These are phyloP conservation scores for Aspergillus sparsus DNA, from an alignment of 495 filamentous ascomycete genomes.

Conservation along the genomic window DNA sequence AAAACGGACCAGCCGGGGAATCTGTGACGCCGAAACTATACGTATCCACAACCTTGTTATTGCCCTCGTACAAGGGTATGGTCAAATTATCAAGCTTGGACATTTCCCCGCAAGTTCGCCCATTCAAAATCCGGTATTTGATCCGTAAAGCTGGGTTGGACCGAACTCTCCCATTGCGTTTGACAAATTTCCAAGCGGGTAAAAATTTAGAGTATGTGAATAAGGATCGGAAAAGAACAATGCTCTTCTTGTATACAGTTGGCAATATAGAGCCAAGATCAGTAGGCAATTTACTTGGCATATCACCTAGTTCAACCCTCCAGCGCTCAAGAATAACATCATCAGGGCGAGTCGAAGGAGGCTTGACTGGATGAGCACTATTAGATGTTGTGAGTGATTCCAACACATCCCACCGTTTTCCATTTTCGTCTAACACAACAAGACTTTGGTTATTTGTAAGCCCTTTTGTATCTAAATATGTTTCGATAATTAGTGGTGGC, in stretches of 20 bases:
- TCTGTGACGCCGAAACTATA: constrained; percentile 79
- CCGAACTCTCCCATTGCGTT: constrained; percentile 65
- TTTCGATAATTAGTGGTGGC: constrained; percentile 86
- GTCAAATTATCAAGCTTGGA: constrained; percentile 64
- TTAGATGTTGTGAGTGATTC: constrained; percentile 72
- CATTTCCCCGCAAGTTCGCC: constrained; percentile 43
- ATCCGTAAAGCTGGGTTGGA: constrained; percentile 65
- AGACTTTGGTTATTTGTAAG: constrained; percentile 84
- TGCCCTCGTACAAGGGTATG: constrained; percentile 68
- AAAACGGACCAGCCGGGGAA: constrained; percentile 81
- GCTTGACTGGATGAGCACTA: constrained; percentile 32
- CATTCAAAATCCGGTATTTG: constrained; percentile 75
- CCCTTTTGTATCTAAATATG: constrained; percentile 77
- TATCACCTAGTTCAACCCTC: constrained; percentile 74
- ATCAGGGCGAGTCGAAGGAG: constrained; percentile 41
- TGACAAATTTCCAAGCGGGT: constrained; percentile 85
- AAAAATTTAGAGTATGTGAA: constrained; percentile 80
- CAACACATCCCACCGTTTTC: constrained; percentile 87
- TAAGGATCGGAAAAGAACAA: constrained; percentile 91
- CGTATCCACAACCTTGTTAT: constrained; percentile 66
- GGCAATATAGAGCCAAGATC: constrained; percentile 74
- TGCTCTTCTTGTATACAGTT: constrained; percentile 92
- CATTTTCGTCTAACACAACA: constrained; percentile 82
- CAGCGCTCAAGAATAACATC: constrained; percentile 90
- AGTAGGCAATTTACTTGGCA: constrained; percentile 50